phyloP scores from a whole-genome alignment of 192 early-diverging fungal genomes.

The Backusella psychrophila region DNA sequence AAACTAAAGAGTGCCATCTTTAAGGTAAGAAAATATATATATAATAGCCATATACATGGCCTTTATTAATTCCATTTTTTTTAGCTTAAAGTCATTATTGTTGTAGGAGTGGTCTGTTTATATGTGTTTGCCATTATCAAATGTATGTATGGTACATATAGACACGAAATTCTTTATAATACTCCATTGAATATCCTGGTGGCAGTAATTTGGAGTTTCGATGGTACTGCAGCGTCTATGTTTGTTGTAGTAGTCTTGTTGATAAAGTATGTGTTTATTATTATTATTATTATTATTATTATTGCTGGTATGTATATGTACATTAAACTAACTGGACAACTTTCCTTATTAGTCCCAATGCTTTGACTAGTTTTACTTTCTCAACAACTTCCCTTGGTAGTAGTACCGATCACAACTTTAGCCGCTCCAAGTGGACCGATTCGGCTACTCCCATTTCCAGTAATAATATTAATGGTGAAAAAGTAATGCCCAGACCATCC shows the following conservation, averaged over 20 bases:
- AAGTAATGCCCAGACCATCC: not conserved
- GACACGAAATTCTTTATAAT: not conserved
- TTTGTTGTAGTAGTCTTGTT: not conserved
- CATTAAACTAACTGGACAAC: not conserved
- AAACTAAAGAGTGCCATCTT: conserved; percentile 17
- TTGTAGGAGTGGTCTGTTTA: conserved; percentile 2
- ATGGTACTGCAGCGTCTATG: not conserved
- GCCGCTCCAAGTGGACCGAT: not conserved
- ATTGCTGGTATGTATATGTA: not conserved
- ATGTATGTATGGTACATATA: not conserved
- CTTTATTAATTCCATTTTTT: not conserved
- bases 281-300: not conserved
- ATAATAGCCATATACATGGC: not conserved
- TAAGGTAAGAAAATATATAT: conserved; percentile 12
- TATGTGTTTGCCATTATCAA: conserved; percentile 8
- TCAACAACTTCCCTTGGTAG: not conserved
- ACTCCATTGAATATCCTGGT: not conserved
- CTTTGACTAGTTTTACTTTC: not conserved
- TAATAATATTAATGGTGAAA: not conserved
- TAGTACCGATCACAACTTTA: not conserved
- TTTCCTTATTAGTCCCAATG: not conserved
- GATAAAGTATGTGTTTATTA: not conserved
- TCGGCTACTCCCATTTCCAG: not conserved
- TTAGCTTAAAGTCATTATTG: conserved; percentile 22
- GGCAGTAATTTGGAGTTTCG: conserved; percentile 2